Evolutionary conservation across 306 rosid species (phyloP), one percentile per base, ranked within the genome.

Genomic region (Cucumis hystrix): DNA sequence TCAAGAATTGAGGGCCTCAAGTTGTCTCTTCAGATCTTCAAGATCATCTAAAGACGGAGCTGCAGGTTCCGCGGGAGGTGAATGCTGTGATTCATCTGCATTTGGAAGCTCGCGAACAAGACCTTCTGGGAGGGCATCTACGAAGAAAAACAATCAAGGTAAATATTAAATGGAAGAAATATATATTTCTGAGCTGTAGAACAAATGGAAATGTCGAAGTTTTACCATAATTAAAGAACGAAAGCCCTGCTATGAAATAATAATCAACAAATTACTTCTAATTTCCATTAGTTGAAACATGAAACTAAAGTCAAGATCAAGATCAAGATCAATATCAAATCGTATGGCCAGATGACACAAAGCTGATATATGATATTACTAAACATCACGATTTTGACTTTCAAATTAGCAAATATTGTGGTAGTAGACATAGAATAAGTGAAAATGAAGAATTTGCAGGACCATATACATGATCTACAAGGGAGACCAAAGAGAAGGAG

Each of bases 61-160:
- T 8, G 90, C 75, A 4, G 89, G 73, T 72, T 81, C 91, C 30
- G 75, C 12, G 56, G 82, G 57, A 4, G 74, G 62, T 4, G 43
- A 67, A 43, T 86, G 82, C 17, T 77, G 83, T 64, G 77, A 80
- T 79, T 86, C 91, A 49, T 92, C 98, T 2, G 99, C 96, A 79
- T 56, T 85, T 64, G 98, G 99, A 72, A 95, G 96, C 83, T 92
- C 99, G n/a, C 83, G 95, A 64, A 88, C 85, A 76, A 95, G 98
- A 83, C 97, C 98, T 79, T 90, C 96, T 1, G 99, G 99, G 35
- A 95, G 90, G 74, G 77, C 80, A 85, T 85, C 98, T 95, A 87
- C 1, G 77, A 81, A 37, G 75, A 80, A 82, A 72, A 41, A 54
- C 20, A 23, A 58, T 23, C 33, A 6, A 52, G 63, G 68, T 40